phyloP scores from a whole-genome alignment of 768 basidiomycete genomes.

The Leccinum subgranulosum region DNA sequence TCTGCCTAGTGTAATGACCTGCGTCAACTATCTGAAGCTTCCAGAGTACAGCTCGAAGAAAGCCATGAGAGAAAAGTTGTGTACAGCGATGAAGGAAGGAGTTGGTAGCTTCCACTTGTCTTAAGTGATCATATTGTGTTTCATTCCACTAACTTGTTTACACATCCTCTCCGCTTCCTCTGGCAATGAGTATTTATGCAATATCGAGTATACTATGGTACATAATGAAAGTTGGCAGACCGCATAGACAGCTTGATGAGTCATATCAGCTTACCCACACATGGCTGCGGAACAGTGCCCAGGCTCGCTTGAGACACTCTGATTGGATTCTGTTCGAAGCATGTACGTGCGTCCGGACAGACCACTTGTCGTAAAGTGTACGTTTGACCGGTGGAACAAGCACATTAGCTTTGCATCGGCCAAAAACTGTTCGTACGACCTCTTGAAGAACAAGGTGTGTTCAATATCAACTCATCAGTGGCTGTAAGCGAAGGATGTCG shows the following conservation, averaged over 20 bases:
- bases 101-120: conserved; percentile 98
- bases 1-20: conserved; percentile 97
- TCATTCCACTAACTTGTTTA: conserved; percentile 22
- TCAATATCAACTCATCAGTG: not conserved
- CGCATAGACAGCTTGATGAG: not conserved
- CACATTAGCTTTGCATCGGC: conserved; percentile 79
- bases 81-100: conserved; percentile 87
- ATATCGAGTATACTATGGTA: not conserved
- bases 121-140: conserved; percentile 36
- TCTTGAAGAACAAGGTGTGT: conserved; percentile 69
- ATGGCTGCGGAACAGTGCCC: conserved; percentile 26
- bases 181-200: conserved; percentile 3
- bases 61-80: conserved; percentile 81
- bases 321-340: conserved; percentile 6
- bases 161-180: conserved; percentile 9
- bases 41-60: conserved; percentile 91
- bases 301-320: conserved; percentile 1
- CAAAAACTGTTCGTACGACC: conserved; percentile 72
- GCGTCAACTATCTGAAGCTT: conserved; percentile 94
- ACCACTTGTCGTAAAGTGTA: conserved; percentile 80
- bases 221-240: not conserved
- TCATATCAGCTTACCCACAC: conserved; percentile 6
- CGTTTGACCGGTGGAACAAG: conserved; percentile 70
- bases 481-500: not conserved
- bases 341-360: conserved; percentile 61